A percentile compares a stretch with the other conserved stretches of the same genome.
These are phyloP conservation scores for Botryotinia narcissicola DNA, from an alignment of 2,329 filamentous ascomycete genomes.

Conservation along the genomic window DNA sequence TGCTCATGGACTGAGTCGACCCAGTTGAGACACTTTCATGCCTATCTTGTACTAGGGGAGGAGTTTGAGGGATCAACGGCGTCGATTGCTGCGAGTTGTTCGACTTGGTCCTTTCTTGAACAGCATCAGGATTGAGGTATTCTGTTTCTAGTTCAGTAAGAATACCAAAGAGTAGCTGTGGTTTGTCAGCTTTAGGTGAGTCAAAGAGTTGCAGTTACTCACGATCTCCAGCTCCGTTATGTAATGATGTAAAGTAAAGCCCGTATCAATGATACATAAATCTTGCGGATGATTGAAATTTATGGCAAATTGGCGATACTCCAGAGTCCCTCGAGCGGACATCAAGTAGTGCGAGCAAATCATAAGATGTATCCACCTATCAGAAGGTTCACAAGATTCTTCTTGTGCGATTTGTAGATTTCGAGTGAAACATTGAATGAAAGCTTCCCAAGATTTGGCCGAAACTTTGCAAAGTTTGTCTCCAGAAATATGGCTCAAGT, in stretches of 20 bases:
- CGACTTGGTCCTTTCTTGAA: not conserved
- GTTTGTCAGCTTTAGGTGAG: not conserved
- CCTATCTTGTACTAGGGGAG: not conserved
- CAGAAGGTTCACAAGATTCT: not conserved
- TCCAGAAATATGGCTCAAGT: not conserved
- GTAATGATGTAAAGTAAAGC: conserved; percentile 13
- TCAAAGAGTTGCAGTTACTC: not conserved
- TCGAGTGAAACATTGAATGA: conserved; percentile 9
- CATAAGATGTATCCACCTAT: conserved; percentile 16
- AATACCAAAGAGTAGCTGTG: conserved; percentile 5
- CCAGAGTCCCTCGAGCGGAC: not conserved
- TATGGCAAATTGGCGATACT: not conserved
- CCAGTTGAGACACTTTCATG: conserved; percentile 7
- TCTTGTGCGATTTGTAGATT: conserved; percentile 11
- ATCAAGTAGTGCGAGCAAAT: conserved; percentile 15
- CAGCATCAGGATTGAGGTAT: not conserved
- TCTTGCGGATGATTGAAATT: not conserved
- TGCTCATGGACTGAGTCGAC: not conserved
- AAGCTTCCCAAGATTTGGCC: not conserved
- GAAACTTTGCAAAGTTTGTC: not conserved
- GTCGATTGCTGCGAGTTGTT: not conserved
- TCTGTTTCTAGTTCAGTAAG: conserved; percentile 6
- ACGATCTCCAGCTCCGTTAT: conserved; percentile 16
- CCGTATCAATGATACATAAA: not conserved
- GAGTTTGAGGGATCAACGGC: not conserved